phyloP scores from a whole-genome alignment of 257 asterid genomes.

The Solanum corneliomulleri region DNA sequence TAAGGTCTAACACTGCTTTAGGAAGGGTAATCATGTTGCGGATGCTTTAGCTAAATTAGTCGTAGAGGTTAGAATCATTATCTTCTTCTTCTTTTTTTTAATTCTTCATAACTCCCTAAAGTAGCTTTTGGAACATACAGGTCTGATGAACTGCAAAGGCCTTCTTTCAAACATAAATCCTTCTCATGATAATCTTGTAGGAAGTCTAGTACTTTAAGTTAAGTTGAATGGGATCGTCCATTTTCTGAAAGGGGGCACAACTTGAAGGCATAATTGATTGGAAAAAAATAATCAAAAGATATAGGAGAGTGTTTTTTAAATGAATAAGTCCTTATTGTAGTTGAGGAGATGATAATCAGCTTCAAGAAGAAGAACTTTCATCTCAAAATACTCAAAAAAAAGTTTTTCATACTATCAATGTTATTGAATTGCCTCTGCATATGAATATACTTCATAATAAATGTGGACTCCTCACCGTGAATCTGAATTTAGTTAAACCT shows the following conservation, averaged over 20 bases:
- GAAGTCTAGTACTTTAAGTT: background rate
- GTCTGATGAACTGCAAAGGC: background rate
- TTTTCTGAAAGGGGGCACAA: background rate
- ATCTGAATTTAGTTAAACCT: background rate
- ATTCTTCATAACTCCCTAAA: background rate
- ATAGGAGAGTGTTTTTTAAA: background rate
- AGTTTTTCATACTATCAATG: background rate
- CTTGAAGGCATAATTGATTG: background rate
- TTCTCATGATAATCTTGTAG: background rate
- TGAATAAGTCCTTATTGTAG: background rate
- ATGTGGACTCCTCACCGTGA: background rate
- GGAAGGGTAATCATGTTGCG: too few relatives aligned
- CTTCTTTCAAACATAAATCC: background rate
- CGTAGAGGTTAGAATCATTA: too few relatives aligned
- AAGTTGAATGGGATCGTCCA: background rate
- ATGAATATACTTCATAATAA: background rate
- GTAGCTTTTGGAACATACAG: background rate
- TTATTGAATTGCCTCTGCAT: background rate
- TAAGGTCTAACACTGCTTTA: background rate
- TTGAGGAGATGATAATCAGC: background rate
- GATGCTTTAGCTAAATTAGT: too few relatives aligned
- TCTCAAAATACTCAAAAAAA: background rate
- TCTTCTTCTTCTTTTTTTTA: background rate
- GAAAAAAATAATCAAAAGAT: background rate
- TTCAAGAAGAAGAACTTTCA: background rate